Conservation (phyloP, 257 asterid species). For the Solanum boliviense region DNA sequence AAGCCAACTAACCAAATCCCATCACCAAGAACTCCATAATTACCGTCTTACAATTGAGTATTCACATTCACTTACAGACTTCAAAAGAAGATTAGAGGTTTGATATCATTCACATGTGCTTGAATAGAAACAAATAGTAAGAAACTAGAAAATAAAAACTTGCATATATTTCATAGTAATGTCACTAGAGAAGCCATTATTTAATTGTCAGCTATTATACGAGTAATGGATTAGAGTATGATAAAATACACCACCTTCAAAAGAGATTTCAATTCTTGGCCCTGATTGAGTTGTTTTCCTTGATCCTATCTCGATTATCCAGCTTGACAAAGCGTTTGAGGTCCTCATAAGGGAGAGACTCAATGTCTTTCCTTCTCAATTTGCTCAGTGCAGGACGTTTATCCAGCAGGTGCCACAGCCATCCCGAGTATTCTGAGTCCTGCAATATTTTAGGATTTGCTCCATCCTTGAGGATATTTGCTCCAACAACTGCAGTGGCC, state of each 20-base stretch:
- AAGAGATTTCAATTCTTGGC: slow-evolving; percentile 22
- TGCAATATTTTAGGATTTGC: neutral
- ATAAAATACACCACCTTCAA: neutral
- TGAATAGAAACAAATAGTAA: neutral
- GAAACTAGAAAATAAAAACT: neutral
- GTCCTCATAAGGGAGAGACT: neutral
- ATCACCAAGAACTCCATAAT: neutral
- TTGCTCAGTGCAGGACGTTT: neutral
- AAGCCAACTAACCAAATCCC: neutral
- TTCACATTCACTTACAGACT: neutral
- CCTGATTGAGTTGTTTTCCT: slow-evolving; percentile 64
- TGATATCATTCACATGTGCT: neutral
- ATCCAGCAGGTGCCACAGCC: neutral
- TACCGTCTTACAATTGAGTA: neutral
- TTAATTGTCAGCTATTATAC: neutral
- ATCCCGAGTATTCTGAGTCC: neutral
- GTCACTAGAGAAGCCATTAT: neutral
- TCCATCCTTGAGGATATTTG: neutral
- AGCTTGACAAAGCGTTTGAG: slow-evolving; percentile 44
- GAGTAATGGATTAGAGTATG: neutral
- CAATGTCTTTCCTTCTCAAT: neutral
- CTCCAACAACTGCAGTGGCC: neutral
- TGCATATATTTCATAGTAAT: neutral
- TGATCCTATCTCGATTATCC: slow-evolving; percentile 82
- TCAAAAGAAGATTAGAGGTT: neutral